These are phyloP conservation scores for Lipomyces japonicus DNA, from an alignment of 805 yeast genomes.

Conservation along the genomic window DNA sequence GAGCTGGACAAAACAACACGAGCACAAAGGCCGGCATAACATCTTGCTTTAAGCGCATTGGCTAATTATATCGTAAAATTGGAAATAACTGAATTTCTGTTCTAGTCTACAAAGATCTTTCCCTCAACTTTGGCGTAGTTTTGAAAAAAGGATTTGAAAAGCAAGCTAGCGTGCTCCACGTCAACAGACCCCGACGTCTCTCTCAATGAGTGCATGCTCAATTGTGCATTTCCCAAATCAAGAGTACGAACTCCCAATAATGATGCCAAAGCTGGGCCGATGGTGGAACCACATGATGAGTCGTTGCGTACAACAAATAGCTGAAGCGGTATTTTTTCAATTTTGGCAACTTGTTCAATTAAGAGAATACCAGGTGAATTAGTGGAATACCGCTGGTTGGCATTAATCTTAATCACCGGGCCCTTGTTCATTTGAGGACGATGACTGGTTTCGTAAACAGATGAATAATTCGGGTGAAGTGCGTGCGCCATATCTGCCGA, in stretches of 20 bases:
- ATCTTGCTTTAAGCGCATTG: too few species aligned
- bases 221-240: constrained; percentile 78
- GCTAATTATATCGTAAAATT: too few species aligned
- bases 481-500: constrained; percentile 98
- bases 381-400: constrained; percentile 93
- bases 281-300: constrained; percentile 93
- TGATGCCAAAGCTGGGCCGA: constrained; percentile 89
- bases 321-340: constrained; percentile 75
- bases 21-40: too few species aligned
- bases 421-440: constrained; percentile 81
- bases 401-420: constrained; percentile 89
- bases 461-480: constrained; percentile 85
- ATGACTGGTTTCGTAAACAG: constrained; percentile 71
- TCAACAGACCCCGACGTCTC: constrained; percentile 76
- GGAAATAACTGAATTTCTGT: neutral
- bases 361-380: constrained; percentile 85
- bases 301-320: constrained; percentile 90
- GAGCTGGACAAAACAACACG: neutral
- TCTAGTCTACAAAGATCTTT: constrained; percentile 18
- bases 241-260: constrained; percentile 43
- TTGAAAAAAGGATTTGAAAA: constrained; percentile 62
- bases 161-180: constrained; percentile 64
- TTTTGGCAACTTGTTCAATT: constrained; percentile 65
- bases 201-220: constrained; percentile 82
- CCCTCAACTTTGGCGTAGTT: constrained; percentile 52